These are phyloP conservation scores for Ophiosphaerella narmari DNA, from an alignment of 2,329 filamentous ascomycete genomes.

Conservation along the genomic window DNA sequence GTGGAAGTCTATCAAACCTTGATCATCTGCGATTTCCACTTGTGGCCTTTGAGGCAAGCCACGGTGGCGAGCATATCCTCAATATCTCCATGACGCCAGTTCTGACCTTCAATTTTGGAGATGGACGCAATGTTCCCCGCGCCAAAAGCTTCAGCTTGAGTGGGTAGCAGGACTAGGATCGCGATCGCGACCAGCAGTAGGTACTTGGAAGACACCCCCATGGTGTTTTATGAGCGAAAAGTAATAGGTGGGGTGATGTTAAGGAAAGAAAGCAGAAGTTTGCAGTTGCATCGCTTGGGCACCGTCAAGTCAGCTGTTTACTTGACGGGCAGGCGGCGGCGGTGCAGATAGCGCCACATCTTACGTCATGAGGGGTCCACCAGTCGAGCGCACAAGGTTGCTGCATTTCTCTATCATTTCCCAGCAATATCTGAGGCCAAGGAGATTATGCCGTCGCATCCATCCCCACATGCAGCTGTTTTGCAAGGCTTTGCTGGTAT, in stretches of 20 bases:
- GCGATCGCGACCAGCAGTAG: slow-evolving; percentile 43
- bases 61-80: slow-evolving; percentile 57
- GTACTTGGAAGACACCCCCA: slow-evolving; percentile 41
- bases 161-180: slow-evolving; percentile 43
- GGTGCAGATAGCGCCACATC: slow-evolving; percentile 1
- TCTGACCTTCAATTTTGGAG: slow-evolving; percentile 51
- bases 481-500: no score
- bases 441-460: no score
- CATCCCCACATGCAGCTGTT: no score
- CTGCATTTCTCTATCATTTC: background rate
- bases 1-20: slow-evolving; percentile 32
- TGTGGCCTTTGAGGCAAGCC: slow-evolving; percentile 50
- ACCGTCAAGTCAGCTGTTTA: slow-evolving; percentile 4
- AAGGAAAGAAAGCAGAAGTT: slow-evolving; percentile 4
- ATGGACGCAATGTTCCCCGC: slow-evolving; percentile 53
- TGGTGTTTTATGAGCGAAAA: slow-evolving; percentile 17
- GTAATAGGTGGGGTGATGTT: slow-evolving; percentile 3
- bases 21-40: slow-evolving; percentile 54
- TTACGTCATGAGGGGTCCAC: slow-evolving; percentile 4
- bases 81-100: slow-evolving; percentile 60
- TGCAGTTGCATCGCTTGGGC: slow-evolving; percentile 1
- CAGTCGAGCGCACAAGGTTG: background rate
- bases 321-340: slow-evolving; percentile 2
- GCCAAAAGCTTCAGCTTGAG: slow-evolving; percentile 50
- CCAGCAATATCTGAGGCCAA: no score